A percentile compares a stretch with the other conserved stretches of the same genome.
phyloP scores from a whole-genome alignment of 2,329 filamentous ascomycete species.

The Niveomyces coronatus region DNA sequence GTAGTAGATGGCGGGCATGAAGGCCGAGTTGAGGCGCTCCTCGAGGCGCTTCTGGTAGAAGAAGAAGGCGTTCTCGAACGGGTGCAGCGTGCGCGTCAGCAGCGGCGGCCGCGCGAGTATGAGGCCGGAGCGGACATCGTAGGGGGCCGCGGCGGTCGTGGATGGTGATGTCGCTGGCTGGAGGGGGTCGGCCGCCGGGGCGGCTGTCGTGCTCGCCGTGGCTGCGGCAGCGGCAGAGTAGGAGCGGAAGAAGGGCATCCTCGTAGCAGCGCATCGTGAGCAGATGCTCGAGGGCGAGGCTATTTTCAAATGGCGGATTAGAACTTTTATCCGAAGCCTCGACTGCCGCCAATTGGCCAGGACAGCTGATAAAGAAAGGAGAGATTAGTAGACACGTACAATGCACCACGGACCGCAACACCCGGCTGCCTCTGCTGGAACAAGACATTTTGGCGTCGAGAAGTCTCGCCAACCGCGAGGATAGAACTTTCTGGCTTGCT shows the following conservation, averaged over 20 bases:
- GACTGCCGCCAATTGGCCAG: constrained; percentile 3
- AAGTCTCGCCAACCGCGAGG: neutral
- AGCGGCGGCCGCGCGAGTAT: constrained; percentile 82
- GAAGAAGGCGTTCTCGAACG: constrained; percentile 88
- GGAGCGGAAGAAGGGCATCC: constrained; percentile 19
- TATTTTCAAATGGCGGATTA: constrained; percentile 7
- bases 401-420: constrained; percentile 37
- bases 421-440: constrained; percentile 23
- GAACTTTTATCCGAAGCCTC: neutral
- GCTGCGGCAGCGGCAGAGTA: constrained; percentile 24
- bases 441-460: constrained; percentile 4
- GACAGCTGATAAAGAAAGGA: neutral
- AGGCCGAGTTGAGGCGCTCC: constrained; percentile 79
- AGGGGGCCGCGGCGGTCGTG: constrained; percentile 20
- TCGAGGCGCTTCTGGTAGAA: constrained; percentile 97
- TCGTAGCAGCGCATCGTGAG: constrained; percentile 27
- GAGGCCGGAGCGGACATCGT: constrained; percentile 53
- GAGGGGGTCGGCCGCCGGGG: constrained; percentile 11
- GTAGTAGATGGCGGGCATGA: constrained; percentile 89
- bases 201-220: constrained; percentile 13
- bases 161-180: constrained; percentile 10
- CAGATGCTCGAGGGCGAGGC: constrained; percentile 23
- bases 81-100: constrained; percentile 70
- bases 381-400: constrained; percentile 28
- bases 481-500: constrained; percentile 5